Conservation (phyloP, 345 rosid species). For the Fremontodendron californicum region DNA sequence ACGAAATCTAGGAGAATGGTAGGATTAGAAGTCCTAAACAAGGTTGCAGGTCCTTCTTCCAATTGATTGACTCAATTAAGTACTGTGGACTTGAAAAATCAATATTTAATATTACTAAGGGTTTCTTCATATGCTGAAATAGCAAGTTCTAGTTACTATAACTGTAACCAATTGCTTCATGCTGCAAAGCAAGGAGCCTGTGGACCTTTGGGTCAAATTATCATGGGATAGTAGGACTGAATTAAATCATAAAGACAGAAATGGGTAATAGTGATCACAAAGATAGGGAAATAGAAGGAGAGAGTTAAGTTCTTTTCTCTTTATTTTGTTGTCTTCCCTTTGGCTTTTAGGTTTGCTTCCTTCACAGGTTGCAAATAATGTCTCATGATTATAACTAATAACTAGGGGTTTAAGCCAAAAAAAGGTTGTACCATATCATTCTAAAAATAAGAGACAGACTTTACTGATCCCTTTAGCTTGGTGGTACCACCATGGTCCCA, state of each 20-base stretch:
- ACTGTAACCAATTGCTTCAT: neutral
- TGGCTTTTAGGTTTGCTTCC: neutral
- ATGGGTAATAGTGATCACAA: neutral
- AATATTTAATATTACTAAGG: neutral
- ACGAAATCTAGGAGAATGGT: neutral
- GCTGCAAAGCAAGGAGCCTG: neutral
- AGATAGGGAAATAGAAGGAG: neutral
- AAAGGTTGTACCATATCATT: neutral
- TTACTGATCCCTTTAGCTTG: neutral
- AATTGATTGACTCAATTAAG: neutral
- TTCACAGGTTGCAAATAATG: neutral
- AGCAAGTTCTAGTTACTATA: neutral
- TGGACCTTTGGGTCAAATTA: neutral
- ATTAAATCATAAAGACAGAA: neutral
- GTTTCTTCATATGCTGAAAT: neutral
- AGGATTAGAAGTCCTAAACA: neutral
- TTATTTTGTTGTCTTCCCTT: neutral
- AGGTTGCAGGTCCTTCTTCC: neutral
- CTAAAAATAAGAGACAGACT: neutral
- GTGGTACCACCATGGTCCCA: neutral
- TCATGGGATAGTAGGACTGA: neutral
- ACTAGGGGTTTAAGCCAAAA: neutral
- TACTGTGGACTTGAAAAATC: neutral
- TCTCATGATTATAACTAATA: neutral
- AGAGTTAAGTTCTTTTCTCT: neutral